Base-by-base conservation (phyloP, 305 asterid genomes). In the Fraxinus paxiana region DNA sequence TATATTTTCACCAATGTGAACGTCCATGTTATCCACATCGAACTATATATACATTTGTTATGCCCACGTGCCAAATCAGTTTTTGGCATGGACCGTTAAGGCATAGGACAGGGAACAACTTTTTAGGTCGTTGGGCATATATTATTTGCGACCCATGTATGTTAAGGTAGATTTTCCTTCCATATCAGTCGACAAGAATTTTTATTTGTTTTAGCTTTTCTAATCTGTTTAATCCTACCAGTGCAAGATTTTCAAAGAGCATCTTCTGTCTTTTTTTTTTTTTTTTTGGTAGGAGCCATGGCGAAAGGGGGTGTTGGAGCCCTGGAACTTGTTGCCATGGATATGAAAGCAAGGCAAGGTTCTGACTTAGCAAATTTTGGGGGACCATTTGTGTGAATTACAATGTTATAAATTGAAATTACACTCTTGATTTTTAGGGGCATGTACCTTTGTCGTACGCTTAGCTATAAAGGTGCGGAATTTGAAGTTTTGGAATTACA, bases 311-410 rank as follows among this genome's bases (percentile, higher is more conserved):
- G 99, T 82, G 98, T 96, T 85, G 99, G 98, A 88, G 99, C 99
- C 77, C 89, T 96, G 82, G 99, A 96, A 84, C 99, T 92, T 85
- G 99, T 94, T 87, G 99, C 99, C 76, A 96, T 94, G 99, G 99
- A 94, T 88, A 96, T 96, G 99, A 96, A 96, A 96, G 97, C 99
- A 83, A 92, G 99, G 97, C 99, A 84, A 92, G 99, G 98, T 94
- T 74, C 71, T 74, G 38, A 56, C 31, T 84, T 83, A 72, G 81
- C 56, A 22, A 73, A 78, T 82, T 13, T 73, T 31, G n/a, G 59
- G 77, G 56, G 72, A 79, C 77, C 75, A 78, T 75, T 70, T 63
- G 46, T 82, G 24, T 80, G 12, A 22, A 18, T 73, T 28, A 20
- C 82, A 63, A 81, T 70, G 63, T 81, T 81, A 71, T 80, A 22